Percentiles rank a stretch among this genome's conserved stretches.
Conservation (phyloP, 1,139 yeast genomes). For the Spencermartinsiella ligniputridi region DNA sequence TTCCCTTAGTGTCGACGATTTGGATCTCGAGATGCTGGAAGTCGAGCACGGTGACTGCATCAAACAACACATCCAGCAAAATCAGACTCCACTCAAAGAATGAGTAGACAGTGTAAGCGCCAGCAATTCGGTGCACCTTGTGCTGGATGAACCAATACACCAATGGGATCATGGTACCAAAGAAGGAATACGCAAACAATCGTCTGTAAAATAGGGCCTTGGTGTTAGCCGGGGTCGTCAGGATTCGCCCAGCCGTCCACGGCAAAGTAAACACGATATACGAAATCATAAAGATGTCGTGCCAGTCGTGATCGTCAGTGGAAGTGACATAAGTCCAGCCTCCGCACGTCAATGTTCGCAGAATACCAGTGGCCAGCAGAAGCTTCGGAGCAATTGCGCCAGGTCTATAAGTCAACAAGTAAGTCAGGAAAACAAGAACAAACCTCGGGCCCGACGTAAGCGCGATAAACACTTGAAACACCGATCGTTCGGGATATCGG, state of each 20-base stretch:
- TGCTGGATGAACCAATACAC: constrained; percentile 90
- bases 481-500: constrained; percentile 88
- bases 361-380: constrained; percentile 54
- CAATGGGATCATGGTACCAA: constrained; percentile 69
- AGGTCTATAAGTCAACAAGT: constrained; percentile 38
- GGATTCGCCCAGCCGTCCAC: constrained; percentile 69
- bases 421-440: constrained; percentile 60
- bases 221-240: constrained; percentile 49
- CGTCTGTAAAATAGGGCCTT: constrained; percentile 50
- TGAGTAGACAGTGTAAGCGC: constrained; percentile 94
- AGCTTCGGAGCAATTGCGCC: constrained; percentile 41
- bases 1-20: constrained; percentile 37
- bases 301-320: constrained; percentile 95
- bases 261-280: constrained; percentile 88
- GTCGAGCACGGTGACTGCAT: constrained; percentile 71
- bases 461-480: constrained; percentile 73
- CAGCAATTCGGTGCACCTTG: constrained; percentile 78
- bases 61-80: constrained; percentile 76
- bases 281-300: constrained; percentile 89
- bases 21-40: constrained; percentile 54
- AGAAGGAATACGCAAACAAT: constrained; percentile 56
- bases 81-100: constrained; percentile 92
- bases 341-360: constrained; percentile 91
- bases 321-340: constrained; percentile 98
- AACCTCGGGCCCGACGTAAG: constrained; percentile 66